Base-by-base conservation (phyloP, 2,329 filamentous ascomycete species). In the Atkinsonella hypoxylon region DNA sequence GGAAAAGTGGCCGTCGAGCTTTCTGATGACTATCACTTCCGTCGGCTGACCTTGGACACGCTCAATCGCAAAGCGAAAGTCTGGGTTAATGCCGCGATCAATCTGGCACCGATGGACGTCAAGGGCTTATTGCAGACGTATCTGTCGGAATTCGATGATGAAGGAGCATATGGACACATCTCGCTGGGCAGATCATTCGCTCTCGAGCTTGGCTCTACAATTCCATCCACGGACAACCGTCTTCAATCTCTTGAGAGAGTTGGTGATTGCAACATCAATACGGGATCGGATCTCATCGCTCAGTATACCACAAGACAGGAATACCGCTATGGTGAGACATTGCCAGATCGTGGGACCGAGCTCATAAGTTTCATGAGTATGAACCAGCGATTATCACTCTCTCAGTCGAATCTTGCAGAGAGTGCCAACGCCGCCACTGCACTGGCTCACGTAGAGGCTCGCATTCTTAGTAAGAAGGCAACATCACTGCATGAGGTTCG, bases 221-320 rank as follows among this genome's bases (percentile, higher is more conserved):
- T 98, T 51, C 91, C 94, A 5, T 76, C 78, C 5, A 90, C 85
- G 10, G 91, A 98, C 63, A 89, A 94, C 61, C 81, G 89, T 55
- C 75, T 98, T 41, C 83, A 79, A 58, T 90, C 88, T 7, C 82
- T 98, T 46, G 87, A 94, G 57, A 78, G 77, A 36, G 78, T 87
- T 55, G 82, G 85, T 17, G 81, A 84, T 45, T 80, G 81, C 49
- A 81, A 81, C 55, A 84, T 96, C 64, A 95, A 97, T 64, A 89
- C 90, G 11, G 89, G 88, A 0, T 97, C 93, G 2, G 91, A 97
- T 64, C 95, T 98, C 60, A 82, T 98, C 62, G 89, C 93, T 1
- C 91, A 98, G 62, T 98, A 98, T 64, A 97, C 91, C 3, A 94
- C 89, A 26, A 85, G 93, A 38, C 94, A 98, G 64, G 90, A 95